Conservation (phyloP, 139 green algal genomes). For the Nannochloris sp. region DNA sequence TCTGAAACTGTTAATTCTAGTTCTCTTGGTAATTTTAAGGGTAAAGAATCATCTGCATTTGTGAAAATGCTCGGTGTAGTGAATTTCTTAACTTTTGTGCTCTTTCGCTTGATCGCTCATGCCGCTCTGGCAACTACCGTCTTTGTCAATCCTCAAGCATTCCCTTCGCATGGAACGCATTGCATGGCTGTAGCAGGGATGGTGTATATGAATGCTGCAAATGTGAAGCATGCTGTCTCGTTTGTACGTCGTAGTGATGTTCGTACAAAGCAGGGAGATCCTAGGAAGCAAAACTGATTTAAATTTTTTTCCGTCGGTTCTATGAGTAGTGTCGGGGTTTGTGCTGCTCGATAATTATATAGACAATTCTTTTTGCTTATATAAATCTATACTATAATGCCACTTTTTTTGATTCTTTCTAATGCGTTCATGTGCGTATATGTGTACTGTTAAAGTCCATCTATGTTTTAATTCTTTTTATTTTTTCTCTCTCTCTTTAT, state of each 20-base stretch:
- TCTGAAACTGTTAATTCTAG: slow-evolving; percentile 34
- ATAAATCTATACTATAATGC: no score
- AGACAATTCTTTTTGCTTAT: no score
- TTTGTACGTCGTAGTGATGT: neutral
- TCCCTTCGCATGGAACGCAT: slow-evolving; percentile 3
- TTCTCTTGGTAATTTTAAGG: slow-evolving; percentile 10
- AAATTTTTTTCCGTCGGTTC: neutral
- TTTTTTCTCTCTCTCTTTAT: no score
- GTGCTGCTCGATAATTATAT: neutral
- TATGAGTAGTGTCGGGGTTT: no score
- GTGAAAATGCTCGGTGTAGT: neutral
- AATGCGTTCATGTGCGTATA: neutral
- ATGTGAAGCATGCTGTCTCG: neutral
- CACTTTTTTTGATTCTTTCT: neutral
- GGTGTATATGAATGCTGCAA: slow-evolving; percentile 19
- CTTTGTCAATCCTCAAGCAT: slow-evolving; percentile 3
- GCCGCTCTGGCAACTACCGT: slow-evolving; percentile 12
- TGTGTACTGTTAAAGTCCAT: neutral
- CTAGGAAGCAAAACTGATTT: no score
- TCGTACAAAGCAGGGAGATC: no score
- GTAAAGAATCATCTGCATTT: neutral
- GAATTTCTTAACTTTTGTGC: slow-evolving; percentile 6
- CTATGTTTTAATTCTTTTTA: neutral
- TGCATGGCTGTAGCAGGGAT: slow-evolving; percentile 8
- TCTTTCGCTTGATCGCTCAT: slow-evolving; percentile 14